Evolutionary conservation across 345 rosid genomes (phyloP), one percentile per base, ranked within the genome.

Genomic region (Boechera stricta): DNA sequence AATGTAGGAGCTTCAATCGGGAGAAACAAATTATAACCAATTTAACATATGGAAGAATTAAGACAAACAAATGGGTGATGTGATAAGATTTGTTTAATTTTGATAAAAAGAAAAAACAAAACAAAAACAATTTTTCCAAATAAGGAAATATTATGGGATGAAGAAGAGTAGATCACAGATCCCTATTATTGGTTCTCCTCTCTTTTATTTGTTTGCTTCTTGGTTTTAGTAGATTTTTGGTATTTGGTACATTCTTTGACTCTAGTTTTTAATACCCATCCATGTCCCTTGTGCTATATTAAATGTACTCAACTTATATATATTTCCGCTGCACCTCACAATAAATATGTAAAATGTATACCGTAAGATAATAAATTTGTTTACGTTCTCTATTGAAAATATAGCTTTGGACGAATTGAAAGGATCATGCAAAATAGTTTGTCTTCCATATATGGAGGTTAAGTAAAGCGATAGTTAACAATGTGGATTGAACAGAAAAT

Each of bases 231-330:
- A 61, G 64, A 33, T 42, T 76, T 67, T 67, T 75, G 58, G 67
- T 75, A 35, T 68, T 42, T 76, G 47, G 64, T 68, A 75, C 79
- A 76, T 60, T 61, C 74, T 76, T 77, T 77, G 80, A 69, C 74
- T 60, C 73, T 75, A 68, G 53, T 67, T 59, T 67, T 47, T 36
- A n/a, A 15, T 26, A 51, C 75, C 80, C 69, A 76, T 59, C 60
- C 68, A 33, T 64, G 83, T 77, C 78, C 80, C 69, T 79, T 80
- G 56, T 77, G 83, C 78, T 52, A 82, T 77, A 82, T 79, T 68
- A 77, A 77, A 79, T 77, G 82, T 52, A 80, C 59, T 54, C 70
- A 28, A 42, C 35, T 35, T 52, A 75, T 41, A 12, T 33, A 42
- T 51, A 21, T 38, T 77, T 54, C 21, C 36, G 74, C 74, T 76